phyloP scores from a whole-genome alignment of 2,329 filamentous ascomycete genomes.

The Ceratocystis colombiana region DNA sequence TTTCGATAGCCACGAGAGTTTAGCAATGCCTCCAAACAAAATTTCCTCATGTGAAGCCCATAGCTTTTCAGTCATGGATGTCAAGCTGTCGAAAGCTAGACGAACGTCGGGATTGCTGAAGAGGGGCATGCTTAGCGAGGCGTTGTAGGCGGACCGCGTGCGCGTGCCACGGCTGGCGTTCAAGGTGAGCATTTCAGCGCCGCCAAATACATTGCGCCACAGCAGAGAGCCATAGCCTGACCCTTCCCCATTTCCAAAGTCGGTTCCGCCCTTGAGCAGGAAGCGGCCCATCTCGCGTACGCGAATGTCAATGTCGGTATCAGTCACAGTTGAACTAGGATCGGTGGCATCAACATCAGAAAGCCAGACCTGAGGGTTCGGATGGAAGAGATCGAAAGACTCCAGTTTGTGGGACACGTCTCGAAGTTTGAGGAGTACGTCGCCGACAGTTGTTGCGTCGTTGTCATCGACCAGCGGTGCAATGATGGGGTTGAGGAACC shows the following conservation, averaged over 20 bases:
- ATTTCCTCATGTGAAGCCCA: constrained; percentile 94
- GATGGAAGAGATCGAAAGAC: constrained; percentile 78
- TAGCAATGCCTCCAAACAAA: constrained; percentile 64
- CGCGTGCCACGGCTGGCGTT: constrained; percentile 84
- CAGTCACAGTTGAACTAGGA: constrained; percentile 59
- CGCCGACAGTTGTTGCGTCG: constrained; percentile 58
- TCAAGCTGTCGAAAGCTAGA: constrained; percentile 67
- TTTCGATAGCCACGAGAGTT: constrained; percentile 61
- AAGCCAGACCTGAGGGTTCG: constrained; percentile 70
- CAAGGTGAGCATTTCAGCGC: constrained; percentile 77
- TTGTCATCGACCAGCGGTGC: constrained; percentile 60
- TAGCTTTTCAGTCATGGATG: constrained; percentile 75
- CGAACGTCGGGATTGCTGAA: constrained; percentile 73
- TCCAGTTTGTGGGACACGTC: constrained; percentile 58
- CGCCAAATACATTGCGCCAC: constrained; percentile 87
- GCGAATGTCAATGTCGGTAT: constrained; percentile 73
- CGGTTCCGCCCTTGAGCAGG: constrained; percentile 86
- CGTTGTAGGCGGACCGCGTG: constrained; percentile 83
- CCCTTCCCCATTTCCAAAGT: constrained; percentile 86
- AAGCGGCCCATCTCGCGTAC: constrained; percentile 74
- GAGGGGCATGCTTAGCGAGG: constrained; percentile 71
- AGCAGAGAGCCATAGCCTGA: constrained; percentile 82
- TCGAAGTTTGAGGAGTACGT: constrained; percentile 64
- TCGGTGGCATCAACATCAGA: constrained; percentile 59
- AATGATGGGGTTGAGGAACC: constrained; percentile 75